phyloP scores from a whole-genome alignment of 2,329 filamentous ascomycete genomes.

The Fulvia fulva region DNA sequence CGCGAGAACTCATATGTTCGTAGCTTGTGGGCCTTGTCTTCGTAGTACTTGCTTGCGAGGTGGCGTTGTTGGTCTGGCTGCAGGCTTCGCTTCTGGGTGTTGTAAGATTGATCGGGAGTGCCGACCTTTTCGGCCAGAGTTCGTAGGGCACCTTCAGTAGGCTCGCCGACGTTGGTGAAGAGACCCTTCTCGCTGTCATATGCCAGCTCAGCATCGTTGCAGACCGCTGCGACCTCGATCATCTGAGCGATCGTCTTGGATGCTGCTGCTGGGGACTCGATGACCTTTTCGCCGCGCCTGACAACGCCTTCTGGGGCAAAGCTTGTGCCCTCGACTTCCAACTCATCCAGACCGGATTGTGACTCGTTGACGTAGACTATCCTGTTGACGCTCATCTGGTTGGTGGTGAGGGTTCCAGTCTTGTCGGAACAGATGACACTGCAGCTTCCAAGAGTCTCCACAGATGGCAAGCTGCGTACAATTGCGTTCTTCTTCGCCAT shows the following conservation, averaged over 20 bases:
- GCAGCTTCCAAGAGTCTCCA: slow-evolving; percentile 97
- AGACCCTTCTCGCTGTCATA: slow-evolving; percentile 72
- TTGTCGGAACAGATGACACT: slow-evolving; percentile 99
- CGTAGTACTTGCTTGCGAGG: slow-evolving; percentile 79
- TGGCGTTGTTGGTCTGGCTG: slow-evolving; percentile 64
- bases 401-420: slow-evolving; percentile 95
- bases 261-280: slow-evolving; percentile 64
- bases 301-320: slow-evolving; percentile 81
- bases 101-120: slow-evolving; percentile 63
- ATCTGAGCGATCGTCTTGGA: slow-evolving; percentile 80
- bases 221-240: slow-evolving; percentile 65
- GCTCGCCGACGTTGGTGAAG: slow-evolving; percentile 84
- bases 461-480: slow-evolving; percentile 90
- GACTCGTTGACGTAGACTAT: slow-evolving; percentile 75
- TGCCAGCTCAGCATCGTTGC: slow-evolving; percentile 81
- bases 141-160: slow-evolving; percentile 88
- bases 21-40: slow-evolving; percentile 67
- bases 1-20: slow-evolving; percentile 95
- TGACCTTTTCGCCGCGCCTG: slow-evolving; percentile 59
- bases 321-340: slow-evolving; percentile 88
- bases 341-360: slow-evolving; percentile 73
- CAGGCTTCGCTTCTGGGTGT: slow-evolving; percentile 48
- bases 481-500: slow-evolving; percentile 99
- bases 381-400: slow-evolving; percentile 98
- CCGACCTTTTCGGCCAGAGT: slow-evolving; percentile 93